phyloP scores from a whole-genome alignment of 2,329 filamentous ascomycete species.

The Fusarium nurragi region DNA sequence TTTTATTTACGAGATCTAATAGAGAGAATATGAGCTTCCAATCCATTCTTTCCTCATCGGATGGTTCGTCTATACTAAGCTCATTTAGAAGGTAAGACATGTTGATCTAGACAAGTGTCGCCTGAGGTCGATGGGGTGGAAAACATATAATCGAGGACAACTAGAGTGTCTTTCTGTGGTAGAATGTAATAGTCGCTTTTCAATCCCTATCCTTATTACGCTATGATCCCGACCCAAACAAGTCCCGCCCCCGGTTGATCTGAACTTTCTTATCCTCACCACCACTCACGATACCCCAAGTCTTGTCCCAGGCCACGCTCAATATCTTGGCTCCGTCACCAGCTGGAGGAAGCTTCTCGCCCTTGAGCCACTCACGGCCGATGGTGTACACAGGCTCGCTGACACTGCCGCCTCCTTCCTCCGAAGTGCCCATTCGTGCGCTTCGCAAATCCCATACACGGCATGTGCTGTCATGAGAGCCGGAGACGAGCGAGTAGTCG shows the following conservation, averaged over 20 bases:
- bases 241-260: slow-evolving; percentile 76
- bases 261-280: slow-evolving; percentile 96
- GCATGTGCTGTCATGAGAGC: slow-evolving; percentile 91
- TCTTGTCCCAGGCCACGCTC: slow-evolving; percentile 83
- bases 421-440: slow-evolving; percentile 65
- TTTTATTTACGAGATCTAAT: too few species aligned
- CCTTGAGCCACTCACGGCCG: slow-evolving; percentile 75
- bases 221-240: slow-evolving; percentile 54
- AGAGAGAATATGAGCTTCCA: too few species aligned
- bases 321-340: slow-evolving; percentile 93
- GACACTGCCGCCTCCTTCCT: slow-evolving; percentile 71
- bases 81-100: too few species aligned
- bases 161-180: neutral
- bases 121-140: too few species aligned
- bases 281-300: slow-evolving; percentile 87
- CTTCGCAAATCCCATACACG: slow-evolving; percentile 92
- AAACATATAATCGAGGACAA: neutral
- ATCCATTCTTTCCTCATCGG: too few species aligned
- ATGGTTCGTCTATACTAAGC: too few species aligned
- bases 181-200: slow-evolving; percentile 28
- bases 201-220: slow-evolving; percentile 17
- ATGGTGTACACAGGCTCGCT: slow-evolving; percentile 80
- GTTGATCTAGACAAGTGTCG: too few species aligned
- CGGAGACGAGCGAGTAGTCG: slow-evolving; percentile 85
- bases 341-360: slow-evolving; percentile 70